Conservation (phyloP, 208 protist species). For the Herpetomonas tarakana region DNA sequence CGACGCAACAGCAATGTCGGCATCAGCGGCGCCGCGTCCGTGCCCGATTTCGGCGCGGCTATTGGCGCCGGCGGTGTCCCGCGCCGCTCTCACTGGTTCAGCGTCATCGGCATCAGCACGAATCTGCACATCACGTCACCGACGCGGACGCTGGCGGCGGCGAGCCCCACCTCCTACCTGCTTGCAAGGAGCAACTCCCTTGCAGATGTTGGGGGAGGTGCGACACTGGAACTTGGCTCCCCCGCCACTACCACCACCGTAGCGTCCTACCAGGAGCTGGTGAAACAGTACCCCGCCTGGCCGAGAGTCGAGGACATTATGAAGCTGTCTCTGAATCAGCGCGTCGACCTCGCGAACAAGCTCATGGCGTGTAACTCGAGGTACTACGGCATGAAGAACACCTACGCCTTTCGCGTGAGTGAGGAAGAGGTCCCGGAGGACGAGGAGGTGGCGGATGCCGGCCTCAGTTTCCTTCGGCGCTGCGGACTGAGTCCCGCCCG, state of each 20-base stretch:
- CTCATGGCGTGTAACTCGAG: slow-evolving; percentile 19
- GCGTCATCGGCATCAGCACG: slow-evolving; percentile 26
- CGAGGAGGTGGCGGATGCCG: slow-evolving; percentile 24
- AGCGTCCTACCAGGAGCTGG: not conserved
- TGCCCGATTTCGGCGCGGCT: not conserved
- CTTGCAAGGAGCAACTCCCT: too few relatives aligned
- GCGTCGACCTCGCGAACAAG: slow-evolving; percentile 1
- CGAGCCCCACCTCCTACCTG: slow-evolving; percentile 4
- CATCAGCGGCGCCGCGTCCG: not conserved
- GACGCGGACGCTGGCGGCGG: not conserved
- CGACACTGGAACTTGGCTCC: not conserved
- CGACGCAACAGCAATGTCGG: slow-evolving; percentile 4
- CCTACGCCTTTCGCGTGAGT: slow-evolving; percentile 58
- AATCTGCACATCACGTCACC: slow-evolving; percentile 9
- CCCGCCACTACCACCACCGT: not conserved
- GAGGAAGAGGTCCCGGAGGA: slow-evolving; percentile 14
- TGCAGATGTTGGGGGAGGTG: not conserved
- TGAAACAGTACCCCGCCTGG: not conserved
- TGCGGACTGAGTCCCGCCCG: slow-evolving; percentile 28
- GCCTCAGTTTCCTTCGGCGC: slow-evolving; percentile 51
- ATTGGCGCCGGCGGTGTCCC: slow-evolving; percentile 18
- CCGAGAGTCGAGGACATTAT: slow-evolving; percentile 1
- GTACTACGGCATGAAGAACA: slow-evolving; percentile 41
- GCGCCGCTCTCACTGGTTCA: slow-evolving; percentile 60
- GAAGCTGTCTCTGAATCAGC: slow-evolving; percentile 2